A percentile compares a stretch with the other conserved stretches of the same genome.
These are phyloP conservation scores for Emergomyces orientalis DNA, from an alignment of 2,329 filamentous ascomycete genomes.

Conservation along the genomic window DNA sequence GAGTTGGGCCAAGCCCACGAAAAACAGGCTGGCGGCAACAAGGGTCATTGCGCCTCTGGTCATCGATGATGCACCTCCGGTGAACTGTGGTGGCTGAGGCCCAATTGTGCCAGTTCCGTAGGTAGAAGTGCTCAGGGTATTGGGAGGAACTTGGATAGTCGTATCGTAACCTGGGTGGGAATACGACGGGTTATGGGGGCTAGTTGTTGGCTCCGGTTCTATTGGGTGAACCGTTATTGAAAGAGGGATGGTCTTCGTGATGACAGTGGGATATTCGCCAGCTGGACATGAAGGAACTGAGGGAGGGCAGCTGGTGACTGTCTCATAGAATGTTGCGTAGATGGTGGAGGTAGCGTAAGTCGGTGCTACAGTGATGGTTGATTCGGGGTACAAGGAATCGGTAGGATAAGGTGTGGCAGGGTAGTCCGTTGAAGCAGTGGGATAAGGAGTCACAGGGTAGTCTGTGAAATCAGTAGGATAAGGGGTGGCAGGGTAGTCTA, in stretches of 20 bases:
- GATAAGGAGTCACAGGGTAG: not conserved
- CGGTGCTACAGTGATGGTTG: not conserved
- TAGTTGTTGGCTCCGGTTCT: not conserved
- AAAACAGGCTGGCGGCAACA: not conserved
- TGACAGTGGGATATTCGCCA: constrained; percentile 36
- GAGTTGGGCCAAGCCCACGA: not conserved
- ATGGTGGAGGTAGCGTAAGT: constrained; percentile 30
- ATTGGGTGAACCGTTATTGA: constrained; percentile 52
- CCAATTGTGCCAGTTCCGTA: not conserved
- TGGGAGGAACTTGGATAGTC: not conserved
- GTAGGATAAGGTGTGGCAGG: not conserved
- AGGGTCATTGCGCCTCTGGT: not conserved
- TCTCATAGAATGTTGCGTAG: constrained; percentile 29
- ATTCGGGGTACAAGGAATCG: not conserved
- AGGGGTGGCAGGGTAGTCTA: not conserved
- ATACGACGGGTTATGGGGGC: not conserved
- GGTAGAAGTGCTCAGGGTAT: not conserved
- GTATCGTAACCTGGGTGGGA: not conserved
- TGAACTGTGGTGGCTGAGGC: not conserved
- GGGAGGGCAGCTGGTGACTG: constrained; percentile 35
- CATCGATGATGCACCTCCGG: not conserved
- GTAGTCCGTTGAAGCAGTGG: not conserved
- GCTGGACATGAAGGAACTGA: constrained; percentile 44
- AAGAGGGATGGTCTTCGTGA: constrained; percentile 47
- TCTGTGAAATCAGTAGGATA: not conserved